These are phyloP conservation scores for Eragrostis tef DNA, from an alignment of 202 grass and related monocot species.

Conservation along the genomic window DNA sequence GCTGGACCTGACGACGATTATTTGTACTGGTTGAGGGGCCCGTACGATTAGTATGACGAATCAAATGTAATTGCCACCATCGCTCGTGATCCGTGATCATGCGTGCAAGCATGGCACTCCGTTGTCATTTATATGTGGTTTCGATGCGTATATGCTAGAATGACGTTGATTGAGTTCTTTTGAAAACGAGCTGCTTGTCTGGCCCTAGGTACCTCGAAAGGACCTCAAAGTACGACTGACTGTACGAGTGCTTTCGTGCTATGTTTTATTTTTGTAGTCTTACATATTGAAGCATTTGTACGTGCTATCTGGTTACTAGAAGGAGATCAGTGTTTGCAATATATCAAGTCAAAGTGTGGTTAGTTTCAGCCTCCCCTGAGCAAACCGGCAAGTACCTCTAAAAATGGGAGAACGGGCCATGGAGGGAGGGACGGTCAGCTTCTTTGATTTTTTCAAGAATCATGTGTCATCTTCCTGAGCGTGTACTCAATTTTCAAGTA, in stretches of 20 bases:
- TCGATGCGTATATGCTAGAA: background rate
- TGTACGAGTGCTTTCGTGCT: background rate
- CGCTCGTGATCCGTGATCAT: background rate
- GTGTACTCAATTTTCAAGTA: background rate
- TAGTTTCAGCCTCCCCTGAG: constrained; percentile 14
- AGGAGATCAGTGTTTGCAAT: background rate
- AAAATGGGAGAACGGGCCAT: background rate
- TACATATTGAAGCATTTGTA: background rate
- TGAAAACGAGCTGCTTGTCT: background rate
- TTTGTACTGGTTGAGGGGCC: background rate
- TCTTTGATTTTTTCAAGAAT: constrained; percentile 34
- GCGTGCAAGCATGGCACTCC: constrained; percentile 30
- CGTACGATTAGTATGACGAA: background rate
- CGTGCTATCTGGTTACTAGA: constrained; percentile 4
- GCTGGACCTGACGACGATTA: constrained; percentile 27
- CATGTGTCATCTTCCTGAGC: background rate
- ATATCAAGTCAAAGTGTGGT: constrained; percentile 34
- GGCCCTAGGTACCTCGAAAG: constrained; percentile 43
- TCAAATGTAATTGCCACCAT: background rate
- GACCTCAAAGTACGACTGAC: constrained; percentile 39
- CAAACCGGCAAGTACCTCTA: background rate
- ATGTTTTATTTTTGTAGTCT: background rate
- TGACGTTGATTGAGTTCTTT: background rate
- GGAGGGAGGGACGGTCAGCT: constrained; percentile 6
- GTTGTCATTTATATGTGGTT: constrained; percentile 28